Evolutionary conservation across 192 early-diverging fungal genomes (phyloP).

Genomic region (Spinellus fusiger): DNA sequence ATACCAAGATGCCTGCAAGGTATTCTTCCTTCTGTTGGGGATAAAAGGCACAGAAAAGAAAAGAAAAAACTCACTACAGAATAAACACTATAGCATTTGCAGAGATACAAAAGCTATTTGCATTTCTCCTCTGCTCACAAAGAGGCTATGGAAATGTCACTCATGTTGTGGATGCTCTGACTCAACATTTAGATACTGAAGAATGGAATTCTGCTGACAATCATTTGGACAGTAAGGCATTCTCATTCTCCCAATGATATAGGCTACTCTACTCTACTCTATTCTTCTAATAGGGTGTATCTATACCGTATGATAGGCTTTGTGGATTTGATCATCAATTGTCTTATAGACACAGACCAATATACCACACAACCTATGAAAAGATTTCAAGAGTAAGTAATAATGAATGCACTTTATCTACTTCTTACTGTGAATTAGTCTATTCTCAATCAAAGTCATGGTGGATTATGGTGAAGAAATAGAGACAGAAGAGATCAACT

Average conservation of each 20-base stretch:
- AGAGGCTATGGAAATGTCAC: constrained; percentile 26
- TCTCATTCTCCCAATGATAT: too few species aligned
- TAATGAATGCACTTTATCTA: not conserved
- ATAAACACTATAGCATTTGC: constrained; percentile 19
- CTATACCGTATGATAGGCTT: not conserved
- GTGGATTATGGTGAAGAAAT: constrained; percentile 3
- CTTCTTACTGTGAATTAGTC: constrained; percentile 8
- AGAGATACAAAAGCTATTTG: constrained; percentile 43
- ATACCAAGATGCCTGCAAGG: constrained; percentile 5
- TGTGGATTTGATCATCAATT: constrained; percentile 11
- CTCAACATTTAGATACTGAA: not conserved
- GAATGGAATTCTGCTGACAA: constrained; percentile 17
- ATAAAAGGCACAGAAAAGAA: not conserved
- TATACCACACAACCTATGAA: not conserved
- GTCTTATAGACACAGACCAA: constrained; percentile 9
- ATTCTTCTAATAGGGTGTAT: too few species aligned
- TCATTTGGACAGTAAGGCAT: constrained; percentile 12
- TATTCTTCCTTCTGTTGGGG: not conserved
- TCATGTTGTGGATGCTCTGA: constrained; percentile 25
- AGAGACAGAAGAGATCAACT: constrained; percentile 19
- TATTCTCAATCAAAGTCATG: constrained; percentile 14
- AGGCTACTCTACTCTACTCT: too few species aligned
- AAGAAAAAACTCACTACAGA: not conserved
- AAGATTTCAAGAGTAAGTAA: constrained; percentile 3
- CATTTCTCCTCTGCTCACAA: constrained; percentile 25